Percentiles rank a stretch among this genome's conserved stretches.
These are phyloP conservation scores for Cichorium intybus DNA, from an alignment of 140 eudicot genomes.

Conservation along the genomic window DNA sequence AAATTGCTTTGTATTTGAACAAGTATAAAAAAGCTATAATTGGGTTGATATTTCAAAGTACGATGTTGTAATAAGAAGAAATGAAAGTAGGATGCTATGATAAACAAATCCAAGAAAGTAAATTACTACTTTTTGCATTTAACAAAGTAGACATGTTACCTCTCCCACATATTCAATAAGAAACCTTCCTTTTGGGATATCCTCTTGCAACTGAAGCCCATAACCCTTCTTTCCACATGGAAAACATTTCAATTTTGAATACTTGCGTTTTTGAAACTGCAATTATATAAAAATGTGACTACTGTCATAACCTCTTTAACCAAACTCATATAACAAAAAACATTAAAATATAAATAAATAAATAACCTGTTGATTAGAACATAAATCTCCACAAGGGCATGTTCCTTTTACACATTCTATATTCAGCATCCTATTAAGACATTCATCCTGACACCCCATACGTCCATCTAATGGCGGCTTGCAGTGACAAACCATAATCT, in stretches of 20 bases:
- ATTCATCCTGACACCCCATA: slow-evolving; percentile 84
- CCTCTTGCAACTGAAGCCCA: slow-evolving; percentile 79
- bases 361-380: slow-evolving; percentile 91
- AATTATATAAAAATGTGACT: slow-evolving; percentile 50
- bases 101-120: too few species aligned
- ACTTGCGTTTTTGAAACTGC: slow-evolving; percentile 92
- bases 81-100: too few species aligned
- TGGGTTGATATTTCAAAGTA: too few species aligned
- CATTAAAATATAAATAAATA: not conserved
- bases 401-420: slow-evolving; percentile 94
- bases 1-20: too few species aligned
- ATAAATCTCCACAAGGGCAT: slow-evolving; percentile 90
- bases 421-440: slow-evolving; percentile 91
- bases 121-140: too few species aligned
- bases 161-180: slow-evolving; percentile 96
- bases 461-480: slow-evolving; percentile 68
- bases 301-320: slow-evolving; percentile 5
- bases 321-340: not conserved
- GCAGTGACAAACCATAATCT: slow-evolving; percentile 98
- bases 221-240: slow-evolving; percentile 85
- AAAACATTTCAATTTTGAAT: slow-evolving; percentile 62
- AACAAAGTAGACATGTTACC: slow-evolving; percentile 44
- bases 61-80: not conserved
- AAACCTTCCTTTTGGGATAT: slow-evolving; percentile 77
- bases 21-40: too few species aligned